phyloP scores from a whole-genome alignment of 306 rosid genomes.

The Begonia masoniana region DNA sequence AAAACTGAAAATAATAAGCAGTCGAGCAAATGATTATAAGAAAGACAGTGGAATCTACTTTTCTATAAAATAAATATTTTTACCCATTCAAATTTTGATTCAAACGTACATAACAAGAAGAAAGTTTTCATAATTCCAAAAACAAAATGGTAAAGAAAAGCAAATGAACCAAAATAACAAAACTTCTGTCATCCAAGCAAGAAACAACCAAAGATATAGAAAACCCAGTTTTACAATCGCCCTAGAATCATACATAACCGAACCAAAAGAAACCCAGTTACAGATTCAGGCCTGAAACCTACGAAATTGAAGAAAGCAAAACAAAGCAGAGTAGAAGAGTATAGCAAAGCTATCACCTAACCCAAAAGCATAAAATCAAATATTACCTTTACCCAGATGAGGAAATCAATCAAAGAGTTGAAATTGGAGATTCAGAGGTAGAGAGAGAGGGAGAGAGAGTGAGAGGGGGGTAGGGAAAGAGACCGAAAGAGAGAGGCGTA shows the following conservation, averaged over 20 bases:
- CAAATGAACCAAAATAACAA: not conserved
- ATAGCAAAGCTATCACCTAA: not conserved
- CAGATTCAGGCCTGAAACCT: not conserved
- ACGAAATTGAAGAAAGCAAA: too few relatives aligned
- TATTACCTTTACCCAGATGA: constrained; percentile 22
- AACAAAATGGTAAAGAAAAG: not conserved
- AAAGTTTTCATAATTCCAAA: not conserved
- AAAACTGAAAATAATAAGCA: too few relatives aligned
- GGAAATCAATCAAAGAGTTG: constrained; percentile 14
- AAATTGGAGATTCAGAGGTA: constrained; percentile 20
- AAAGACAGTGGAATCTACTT: too few relatives aligned
- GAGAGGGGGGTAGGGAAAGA: constrained; percentile 13
- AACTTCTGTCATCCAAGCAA: not conserved
- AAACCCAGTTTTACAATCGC: not conserved
- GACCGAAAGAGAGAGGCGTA: constrained; percentile 2
- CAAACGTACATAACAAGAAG: not conserved
- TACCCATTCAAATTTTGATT: not conserved
- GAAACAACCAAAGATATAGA: not conserved
- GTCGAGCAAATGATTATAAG: too few relatives aligned
- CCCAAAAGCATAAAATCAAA: not conserved
- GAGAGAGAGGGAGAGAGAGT: constrained; percentile 14
- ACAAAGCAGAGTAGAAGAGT: not conserved
- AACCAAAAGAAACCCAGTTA: not conserved
- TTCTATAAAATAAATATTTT: too few relatives aligned
- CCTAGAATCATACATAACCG: not conserved